Percentiles rank a stretch among this genome's conserved stretches.
Conservation (phyloP, 176 grass and related monocot species). For the Tillandsia leiboldiana region DNA sequence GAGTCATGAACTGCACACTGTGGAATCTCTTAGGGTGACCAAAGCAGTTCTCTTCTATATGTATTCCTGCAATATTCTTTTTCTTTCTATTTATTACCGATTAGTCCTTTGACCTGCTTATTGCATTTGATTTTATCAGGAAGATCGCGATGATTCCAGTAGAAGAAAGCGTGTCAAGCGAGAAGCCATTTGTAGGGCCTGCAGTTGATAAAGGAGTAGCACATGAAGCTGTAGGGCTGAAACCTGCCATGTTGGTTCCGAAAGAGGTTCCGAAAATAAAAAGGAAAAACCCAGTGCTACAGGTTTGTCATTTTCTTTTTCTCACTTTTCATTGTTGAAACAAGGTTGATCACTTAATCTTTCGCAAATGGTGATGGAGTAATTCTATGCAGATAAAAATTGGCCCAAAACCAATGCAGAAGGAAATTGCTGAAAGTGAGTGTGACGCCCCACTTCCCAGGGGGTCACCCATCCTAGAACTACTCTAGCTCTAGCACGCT, state of each 20-base stretch:
- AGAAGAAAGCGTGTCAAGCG: conserved; percentile 48
- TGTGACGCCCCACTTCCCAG: too few relatives aligned
- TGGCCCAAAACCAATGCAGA: too few relatives aligned
- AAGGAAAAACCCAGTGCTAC: conserved; percentile 78
- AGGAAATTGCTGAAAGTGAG: too few relatives aligned
- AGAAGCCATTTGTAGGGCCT: conserved; percentile 68
- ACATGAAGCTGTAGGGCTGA: conserved; percentile 87
- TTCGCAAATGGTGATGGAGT: too few relatives aligned
- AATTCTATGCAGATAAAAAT: too few relatives aligned
- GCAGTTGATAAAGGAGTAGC: conserved; percentile 80
- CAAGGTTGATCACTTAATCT: too few relatives aligned
- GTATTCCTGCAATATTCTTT: background rate
- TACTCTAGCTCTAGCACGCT: too few relatives aligned
- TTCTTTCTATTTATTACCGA: background rate
- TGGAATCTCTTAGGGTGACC: too few relatives aligned
- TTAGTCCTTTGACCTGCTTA: background rate
- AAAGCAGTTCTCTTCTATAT: too few relatives aligned
- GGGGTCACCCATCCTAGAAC: too few relatives aligned
- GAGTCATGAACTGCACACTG: too few relatives aligned
- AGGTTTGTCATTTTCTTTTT: conserved; percentile 35
- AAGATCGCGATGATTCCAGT: conserved; percentile 27
- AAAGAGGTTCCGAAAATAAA: conserved; percentile 70
- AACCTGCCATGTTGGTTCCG: conserved; percentile 55
- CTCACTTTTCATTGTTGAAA: background rate
- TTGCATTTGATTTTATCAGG: conserved; percentile 16